A percentile compares a stretch with the other conserved stretches of the same genome.
These are phyloP conservation scores for Paecilomyces sp. DNA, from an alignment of 2,329 filamentous ascomycete species.

Conservation along the genomic window DNA sequence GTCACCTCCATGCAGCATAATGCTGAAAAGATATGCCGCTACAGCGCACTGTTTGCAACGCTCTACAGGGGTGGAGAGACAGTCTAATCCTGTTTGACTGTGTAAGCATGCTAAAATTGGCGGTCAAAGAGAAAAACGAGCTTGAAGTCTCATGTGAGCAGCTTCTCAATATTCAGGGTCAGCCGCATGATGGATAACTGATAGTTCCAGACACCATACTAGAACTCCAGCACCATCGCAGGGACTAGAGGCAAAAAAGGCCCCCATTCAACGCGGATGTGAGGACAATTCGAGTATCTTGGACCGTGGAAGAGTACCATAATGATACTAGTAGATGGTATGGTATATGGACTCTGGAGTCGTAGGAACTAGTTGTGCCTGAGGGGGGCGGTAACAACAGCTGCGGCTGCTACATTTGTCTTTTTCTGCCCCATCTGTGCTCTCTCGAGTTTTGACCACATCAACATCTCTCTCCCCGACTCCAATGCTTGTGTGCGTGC, in stretches of 20 bases:
- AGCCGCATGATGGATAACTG: background rate
- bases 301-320: too few relatives aligned
- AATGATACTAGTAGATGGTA: too few relatives aligned
- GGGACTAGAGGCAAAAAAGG: too few relatives aligned
- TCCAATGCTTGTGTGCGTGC: background rate
- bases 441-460: background rate
- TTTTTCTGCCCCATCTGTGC: background rate
- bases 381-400: background rate
- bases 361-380: background rate
- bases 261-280: too few relatives aligned
- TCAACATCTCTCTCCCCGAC: background rate
- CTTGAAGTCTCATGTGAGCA: background rate
- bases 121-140: background rate
- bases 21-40: background rate
- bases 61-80: background rate
- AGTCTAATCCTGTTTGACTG: background rate
- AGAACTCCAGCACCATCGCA: background rate
- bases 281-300: too few relatives aligned
- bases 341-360: too few relatives aligned
- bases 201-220: background rate
- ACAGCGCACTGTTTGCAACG: background rate
- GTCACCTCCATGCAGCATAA: background rate
- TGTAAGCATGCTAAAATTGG: background rate
- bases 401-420: background rate
- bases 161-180: background rate